Conservation (phyloP, 2,329 filamentous ascomycete genomes). For the Volutella citrinella region DNA sequence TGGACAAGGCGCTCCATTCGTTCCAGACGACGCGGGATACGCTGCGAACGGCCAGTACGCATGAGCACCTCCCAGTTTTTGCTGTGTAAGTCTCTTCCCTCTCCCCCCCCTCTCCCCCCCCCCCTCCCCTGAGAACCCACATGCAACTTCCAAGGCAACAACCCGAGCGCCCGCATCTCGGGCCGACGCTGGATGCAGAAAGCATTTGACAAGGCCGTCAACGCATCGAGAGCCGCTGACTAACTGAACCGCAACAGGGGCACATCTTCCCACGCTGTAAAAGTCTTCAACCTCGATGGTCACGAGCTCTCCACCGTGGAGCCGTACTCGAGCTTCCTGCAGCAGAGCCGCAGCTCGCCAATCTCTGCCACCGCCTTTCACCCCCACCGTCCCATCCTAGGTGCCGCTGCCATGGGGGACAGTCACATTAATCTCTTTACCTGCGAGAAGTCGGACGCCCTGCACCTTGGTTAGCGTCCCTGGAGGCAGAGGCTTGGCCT, state of each 20-base stretch:
- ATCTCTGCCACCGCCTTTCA: conserved; percentile 93
- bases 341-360: conserved; percentile 74
- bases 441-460: conserved; percentile 52
- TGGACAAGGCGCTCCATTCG: conserved; percentile 71
- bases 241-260: conserved; percentile 56
- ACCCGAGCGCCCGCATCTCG: too few species aligned
- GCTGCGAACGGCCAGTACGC: conserved; percentile 81
- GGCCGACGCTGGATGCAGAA: too few species aligned
- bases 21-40: conserved; percentile 75
- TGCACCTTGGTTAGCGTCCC: conserved; percentile 27
- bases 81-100: conserved; percentile 71
- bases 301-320: conserved; percentile 78
- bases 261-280: conserved; percentile 82
- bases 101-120: too few species aligned
- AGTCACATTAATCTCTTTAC: conserved; percentile 87
- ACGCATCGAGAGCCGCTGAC: conserved; percentile 11
- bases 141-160: too few species aligned
- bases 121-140: too few species aligned
- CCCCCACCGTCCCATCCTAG: conserved; percentile 88
- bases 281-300: conserved; percentile 87
- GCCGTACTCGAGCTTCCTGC: conserved; percentile 85
- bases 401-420: conserved; percentile 81
- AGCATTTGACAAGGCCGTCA: too few species aligned
- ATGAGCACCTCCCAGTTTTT: conserved; percentile 96
- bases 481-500: conserved; percentile 17